A percentile compares a stretch with the other conserved stretches of the same genome.
phyloP scores from a whole-genome alignment of 2,329 filamentous ascomycete genomes.

The Cryphonectria nitschkei region DNA sequence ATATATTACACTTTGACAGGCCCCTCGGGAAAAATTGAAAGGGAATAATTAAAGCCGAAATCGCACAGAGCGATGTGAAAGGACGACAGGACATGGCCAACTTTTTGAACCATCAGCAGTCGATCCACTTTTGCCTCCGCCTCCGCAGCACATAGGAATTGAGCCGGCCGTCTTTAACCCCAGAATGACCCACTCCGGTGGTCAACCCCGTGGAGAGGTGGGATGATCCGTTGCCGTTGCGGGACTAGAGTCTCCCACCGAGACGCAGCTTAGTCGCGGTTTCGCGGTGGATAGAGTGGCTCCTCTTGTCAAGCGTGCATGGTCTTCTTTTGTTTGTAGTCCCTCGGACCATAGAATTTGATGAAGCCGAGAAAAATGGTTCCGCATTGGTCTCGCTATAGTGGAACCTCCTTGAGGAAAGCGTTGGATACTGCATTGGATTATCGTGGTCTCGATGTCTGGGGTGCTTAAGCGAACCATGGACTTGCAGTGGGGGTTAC shows the following conservation, averaged over 20 bases:
- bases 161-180: background rate
- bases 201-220: constrained; percentile 13
- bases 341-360: background rate
- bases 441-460: background rate
- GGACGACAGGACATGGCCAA: background rate
- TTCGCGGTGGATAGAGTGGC: background rate
- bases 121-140: constrained; percentile 12
- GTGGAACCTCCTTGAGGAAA: background rate
- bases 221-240: background rate
- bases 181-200: constrained; percentile 7
- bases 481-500: too few species aligned
- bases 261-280: background rate
- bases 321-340: background rate
- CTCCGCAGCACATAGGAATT: background rate
- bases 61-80: background rate
- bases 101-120: constrained; percentile 1
- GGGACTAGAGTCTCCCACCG: background rate
- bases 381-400: background rate
- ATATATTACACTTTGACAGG: background rate
- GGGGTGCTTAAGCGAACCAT: background rate
- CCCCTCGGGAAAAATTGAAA: background rate
- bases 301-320: background rate
- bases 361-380: background rate
- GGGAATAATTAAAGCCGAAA: background rate
- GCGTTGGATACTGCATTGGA: background rate